Evolutionary conservation across 164 flowering plant species (phyloP), one percentile per base, ranked within the genome.

Genomic region (Buxus sempervirens): DNA sequence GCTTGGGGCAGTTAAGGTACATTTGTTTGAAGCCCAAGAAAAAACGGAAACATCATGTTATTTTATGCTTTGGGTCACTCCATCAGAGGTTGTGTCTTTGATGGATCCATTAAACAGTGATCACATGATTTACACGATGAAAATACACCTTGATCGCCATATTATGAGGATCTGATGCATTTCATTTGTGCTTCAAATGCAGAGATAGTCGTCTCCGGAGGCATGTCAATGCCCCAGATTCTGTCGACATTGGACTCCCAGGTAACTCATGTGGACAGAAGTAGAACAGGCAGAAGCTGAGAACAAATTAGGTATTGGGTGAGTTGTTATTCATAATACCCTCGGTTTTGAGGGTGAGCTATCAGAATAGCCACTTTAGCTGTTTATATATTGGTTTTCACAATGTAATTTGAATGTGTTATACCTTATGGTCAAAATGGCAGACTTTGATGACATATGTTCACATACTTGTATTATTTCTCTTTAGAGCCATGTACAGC

Each of bases 151-250:
- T 45, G 51, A 10, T 10, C 51, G 12, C 12, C 51, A 45, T 10
- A 45, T 10, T 45, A 45, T 45, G 16, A 22, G 51, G 25, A 57
- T 12, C 60, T 57, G 60, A 57, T 16, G 16, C 16, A 12, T 57
- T 16, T 57, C 21, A 15, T 45, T 25, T 57, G 25, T 57, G 24
- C 60, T n/a, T 14, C 22, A 15, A 57, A 12, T 75, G 75, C 82
- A 82, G 85, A 82, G 74, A 82, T 82, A 24, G 85, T 82, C 19
- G 85, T 82, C 10, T 82, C 85, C 3, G 85, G 82, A 5, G 85
- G 85, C 13, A 82, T 82, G 85, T 82, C 85, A 15, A 82, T 82
- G 85, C 85, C 85, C 6, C 85, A 75, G 70, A 75, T 82, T 48
- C 73, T 82, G 45, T 75, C 85, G 27, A 77, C 82, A 4, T 27